Base-by-base conservation (phyloP, 2,329 filamentous ascomycete species). In the Saccharata proteae region DNA sequence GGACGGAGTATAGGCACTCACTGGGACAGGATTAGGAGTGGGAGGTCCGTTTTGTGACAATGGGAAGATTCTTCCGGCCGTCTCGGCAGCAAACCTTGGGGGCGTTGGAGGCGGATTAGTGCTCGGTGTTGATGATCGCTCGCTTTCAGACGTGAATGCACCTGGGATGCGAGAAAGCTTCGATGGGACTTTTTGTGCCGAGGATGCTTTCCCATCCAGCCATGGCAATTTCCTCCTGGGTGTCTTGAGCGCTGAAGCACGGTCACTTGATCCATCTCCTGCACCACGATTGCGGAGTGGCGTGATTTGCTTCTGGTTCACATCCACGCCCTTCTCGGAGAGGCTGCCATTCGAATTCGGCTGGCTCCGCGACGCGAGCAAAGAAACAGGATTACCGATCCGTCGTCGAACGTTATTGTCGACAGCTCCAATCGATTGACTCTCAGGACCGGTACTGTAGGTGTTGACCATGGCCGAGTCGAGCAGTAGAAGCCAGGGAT, bases 221-320 rank as follows among this genome's bases (percentile, higher is more conserved):
- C 38, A 39, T 4, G 38, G 38, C 2, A 39, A 19, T 6, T 25
- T 31, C 7, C 32, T 37, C 18, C 29, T 32, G 9, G 28, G 21
- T 10, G 20, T 9, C 9, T 21, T 31, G 15, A 30, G 26, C 10
- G 16, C 10, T 11, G 33, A 35, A n/a, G n/a, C n/a, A n/a, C n/a
- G n/a, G n/a, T n/a, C n/a, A n/a, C n/a, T n/a, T n/a, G n/a, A n/a
- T n/a, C n/a, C n/a, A n/a, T 10, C 20, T 21, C 8, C 24, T n/a
- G 8, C 33, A 23, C 18, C 27, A 22, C 14, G 28, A 14, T 21
- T 19, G 25, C 13, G 5, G 15, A 4, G 9, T 18, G 27, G 16
- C 11, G 13, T 12, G 15, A 22, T 12, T 19, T 13, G 8, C 8
- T 14, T 11, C 7, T 16, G 5, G 16, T 10, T 13, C 12, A 18